Evolutionary conservation across 2,329 filamentous ascomycete genomes (phyloP), one percentile per base, ranked within the genome.

Genomic region (Paraphaeosphaeria minitans): DNA sequence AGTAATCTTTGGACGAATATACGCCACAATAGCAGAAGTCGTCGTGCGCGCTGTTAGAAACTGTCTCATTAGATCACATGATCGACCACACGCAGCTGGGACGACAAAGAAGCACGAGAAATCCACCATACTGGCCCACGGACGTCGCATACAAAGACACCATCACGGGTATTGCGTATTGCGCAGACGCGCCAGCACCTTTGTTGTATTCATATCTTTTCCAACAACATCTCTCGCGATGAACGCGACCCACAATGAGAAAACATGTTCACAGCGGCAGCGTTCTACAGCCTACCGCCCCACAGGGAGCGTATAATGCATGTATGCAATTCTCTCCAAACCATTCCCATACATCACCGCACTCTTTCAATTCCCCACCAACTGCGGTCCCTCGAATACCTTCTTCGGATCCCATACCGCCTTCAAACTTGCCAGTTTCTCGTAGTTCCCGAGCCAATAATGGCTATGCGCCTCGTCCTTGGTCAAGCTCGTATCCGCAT

Each of bases 401-500:
- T 58, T 65, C 57, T 74, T 69, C 1, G 76, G 74, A 59, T 78
- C 76, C 61, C 69, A 75, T 52, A 59, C 64, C 55, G 53, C 61
- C 68, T 78, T 78, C 1, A 78, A 64, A 41, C 61, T 53, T 27
- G 69, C 67, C 62, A 78, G 59, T 55, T 62, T 69, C 9, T 63
- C 56, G 53, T 72, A 77, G 19, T 76, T 67, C 1, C 62, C 62
- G 6, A 77, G 68, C 66, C 78, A 84, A 67, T 84, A 83, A 57
- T 77, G 70, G 31, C 75, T 62, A 63, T 81, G 77, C 4, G 82
- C 82, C 35, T 76, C 74, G 0, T 74, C 72, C 33, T 74, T 73
- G 49, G 73, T 75, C 63, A 84, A 68, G 41, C 72, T 76, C 9
- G 80, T 75, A 68, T 84, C 82, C 19, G 80, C 78, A 61, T 84